Evolutionary conservation across 1,284 basidiomycete genomes (phyloP).

Genomic region (Gymnopus androsaceus): DNA sequence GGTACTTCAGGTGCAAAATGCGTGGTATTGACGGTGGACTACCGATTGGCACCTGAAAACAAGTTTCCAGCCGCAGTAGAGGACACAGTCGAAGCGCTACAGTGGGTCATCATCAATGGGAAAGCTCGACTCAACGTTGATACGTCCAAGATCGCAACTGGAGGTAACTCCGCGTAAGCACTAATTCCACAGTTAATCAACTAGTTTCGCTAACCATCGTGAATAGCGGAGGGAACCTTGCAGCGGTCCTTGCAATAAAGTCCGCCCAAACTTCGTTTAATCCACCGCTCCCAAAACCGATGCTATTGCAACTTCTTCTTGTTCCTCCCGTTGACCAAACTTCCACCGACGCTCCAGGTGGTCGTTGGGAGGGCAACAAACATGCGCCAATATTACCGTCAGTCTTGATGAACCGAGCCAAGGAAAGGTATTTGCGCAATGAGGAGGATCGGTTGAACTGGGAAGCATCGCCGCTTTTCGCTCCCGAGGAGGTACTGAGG

Average conservation of each 20-base stretch:
- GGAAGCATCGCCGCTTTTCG: conserved; percentile 11
- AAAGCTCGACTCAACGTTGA: conserved; percentile 38
- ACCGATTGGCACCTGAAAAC: conserved; percentile 74
- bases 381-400: conserved; percentile 11
- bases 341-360: background rate
- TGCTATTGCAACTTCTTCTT: conserved; percentile 1
- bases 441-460: background rate
- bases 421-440: conserved; percentile 12
- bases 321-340: conserved; percentile 14
- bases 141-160: conserved; percentile 45
- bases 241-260: background rate
- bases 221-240: conserved; percentile 7
- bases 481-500: conserved; percentile 15
- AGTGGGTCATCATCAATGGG: conserved; percentile 6
- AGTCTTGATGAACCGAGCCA: conserved; percentile 15
- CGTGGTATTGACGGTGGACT: conserved; percentile 67
- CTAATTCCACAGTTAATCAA: too few species aligned
- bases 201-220: conserved; percentile 13
- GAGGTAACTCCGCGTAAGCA: conserved; percentile 15
- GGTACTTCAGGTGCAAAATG: too few species aligned
- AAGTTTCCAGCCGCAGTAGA: conserved; percentile 75
- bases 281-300: background rate
- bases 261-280: background rate
- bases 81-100: conserved; percentile 66
- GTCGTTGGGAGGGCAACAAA: conserved; percentile 14